Percentiles rank a stretch among this genome's conserved stretches.
Conservation (phyloP, 352 stramenopile genomes). For the Phytopythium oedochilum region DNA sequence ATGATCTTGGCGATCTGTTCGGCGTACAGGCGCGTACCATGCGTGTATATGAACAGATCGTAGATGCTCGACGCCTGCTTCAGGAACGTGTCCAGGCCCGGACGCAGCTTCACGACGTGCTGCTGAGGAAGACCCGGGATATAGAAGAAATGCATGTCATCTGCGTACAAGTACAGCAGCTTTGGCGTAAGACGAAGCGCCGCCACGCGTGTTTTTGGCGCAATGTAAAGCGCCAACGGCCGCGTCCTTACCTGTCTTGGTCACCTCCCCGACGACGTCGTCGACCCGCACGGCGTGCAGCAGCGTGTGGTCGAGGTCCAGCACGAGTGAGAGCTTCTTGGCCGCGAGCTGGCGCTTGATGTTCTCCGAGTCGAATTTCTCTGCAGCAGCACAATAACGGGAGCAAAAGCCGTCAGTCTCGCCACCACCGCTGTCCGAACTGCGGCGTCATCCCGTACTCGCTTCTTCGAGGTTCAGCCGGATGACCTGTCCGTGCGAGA, state of each 20-base stretch:
- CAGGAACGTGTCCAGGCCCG: constrained; percentile 89
- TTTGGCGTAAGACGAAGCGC: no score
- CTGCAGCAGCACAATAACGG: constrained; percentile 31
- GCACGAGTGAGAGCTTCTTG: constrained; percentile 92
- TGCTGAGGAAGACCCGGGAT: constrained; percentile 70
- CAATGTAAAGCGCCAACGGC: not conserved
- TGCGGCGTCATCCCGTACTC: constrained; percentile 87
- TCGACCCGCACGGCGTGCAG: constrained; percentile 89
- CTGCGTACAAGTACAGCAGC: constrained; percentile 19
- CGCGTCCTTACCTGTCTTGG: constrained; percentile 34
- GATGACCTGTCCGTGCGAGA: constrained; percentile 89
- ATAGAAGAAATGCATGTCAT: constrained; percentile 76
- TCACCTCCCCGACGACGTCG: constrained; percentile 60
- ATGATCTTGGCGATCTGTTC: constrained; percentile 93
- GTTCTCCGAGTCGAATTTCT: constrained; percentile 85
- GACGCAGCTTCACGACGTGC: constrained; percentile 93
- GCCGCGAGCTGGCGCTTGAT: constrained; percentile 80
- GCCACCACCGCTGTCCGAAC: no score
- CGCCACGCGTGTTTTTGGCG: no score
- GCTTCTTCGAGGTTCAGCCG: constrained; percentile 95
- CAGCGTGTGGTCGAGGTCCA: constrained; percentile 97
- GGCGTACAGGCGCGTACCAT: constrained; percentile 92
- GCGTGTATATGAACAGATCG: constrained; percentile 95
- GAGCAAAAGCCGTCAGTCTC: constrained; percentile 5
- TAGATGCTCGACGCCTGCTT: constrained; percentile 75